Conservation (phyloP, 768 basidiomycete species). For the Pleurotus giganteus region DNA sequence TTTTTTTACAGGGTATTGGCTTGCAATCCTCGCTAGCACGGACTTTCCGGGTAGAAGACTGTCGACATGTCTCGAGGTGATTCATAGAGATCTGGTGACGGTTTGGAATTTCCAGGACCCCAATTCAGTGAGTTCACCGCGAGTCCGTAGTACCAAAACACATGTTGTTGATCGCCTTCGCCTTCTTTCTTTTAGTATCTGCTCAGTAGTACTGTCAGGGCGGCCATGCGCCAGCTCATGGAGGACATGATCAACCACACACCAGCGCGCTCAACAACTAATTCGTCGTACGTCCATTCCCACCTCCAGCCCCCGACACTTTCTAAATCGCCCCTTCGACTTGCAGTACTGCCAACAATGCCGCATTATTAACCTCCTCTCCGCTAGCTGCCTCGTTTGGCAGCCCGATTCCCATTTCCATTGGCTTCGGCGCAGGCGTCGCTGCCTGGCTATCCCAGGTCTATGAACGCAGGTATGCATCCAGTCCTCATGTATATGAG, state of each 20-base stretch:
- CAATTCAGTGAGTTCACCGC: conserved; percentile 13
- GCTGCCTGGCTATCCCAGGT: neutral
- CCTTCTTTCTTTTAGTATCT: conserved; percentile 12
- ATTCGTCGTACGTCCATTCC: conserved; percentile 6
- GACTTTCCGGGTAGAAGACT: conserved; percentile 18
- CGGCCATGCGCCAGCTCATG: conserved; percentile 16
- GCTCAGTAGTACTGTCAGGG: conserved; percentile 15
- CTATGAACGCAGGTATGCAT: neutral
- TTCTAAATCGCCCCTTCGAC: no score
- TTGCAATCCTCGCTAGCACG: conserved; percentile 19
- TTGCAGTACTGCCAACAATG: no score
- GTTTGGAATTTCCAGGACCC: conserved; percentile 24
- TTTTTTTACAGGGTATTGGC: conserved; percentile 21
- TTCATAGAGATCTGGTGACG: conserved; percentile 21
- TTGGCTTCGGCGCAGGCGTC: conserved; percentile 17
- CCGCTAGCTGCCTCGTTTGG: conserved; percentile 11
- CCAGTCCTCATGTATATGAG: neutral
- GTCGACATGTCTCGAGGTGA: conserved; percentile 18
- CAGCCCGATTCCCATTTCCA: conserved; percentile 15
- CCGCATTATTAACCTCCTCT: no score
- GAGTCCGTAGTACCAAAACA: no score
- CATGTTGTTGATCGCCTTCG: no score
- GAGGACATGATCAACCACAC: neutral
- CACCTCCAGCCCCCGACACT: no score
- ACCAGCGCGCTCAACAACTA: neutral